phyloP scores from a whole-genome alignment of 192 early-diverging fungal genomes.

The Obelidium mucronatum region DNA sequence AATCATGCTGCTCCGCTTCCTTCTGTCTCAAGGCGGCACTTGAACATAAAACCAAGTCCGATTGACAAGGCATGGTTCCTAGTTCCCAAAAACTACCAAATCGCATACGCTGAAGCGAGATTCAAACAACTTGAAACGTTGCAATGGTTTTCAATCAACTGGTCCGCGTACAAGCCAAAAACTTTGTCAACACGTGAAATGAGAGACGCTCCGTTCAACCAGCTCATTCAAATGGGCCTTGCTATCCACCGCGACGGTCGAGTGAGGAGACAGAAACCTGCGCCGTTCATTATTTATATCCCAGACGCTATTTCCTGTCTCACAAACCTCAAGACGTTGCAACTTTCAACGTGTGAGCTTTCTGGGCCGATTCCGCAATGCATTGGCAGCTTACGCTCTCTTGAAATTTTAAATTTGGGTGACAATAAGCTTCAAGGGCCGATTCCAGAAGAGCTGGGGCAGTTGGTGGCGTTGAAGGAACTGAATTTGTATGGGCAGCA shows the following conservation, averaged over 20 bases:
- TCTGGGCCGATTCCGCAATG: not conserved
- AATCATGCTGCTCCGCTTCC: not conserved
- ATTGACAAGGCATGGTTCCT: slow-evolving; percentile 5
- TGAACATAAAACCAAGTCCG: not conserved
- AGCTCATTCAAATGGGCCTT: slow-evolving; percentile 11
- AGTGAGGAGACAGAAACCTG: not conserved
- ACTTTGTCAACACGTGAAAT: not conserved
- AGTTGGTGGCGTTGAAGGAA: not conserved
- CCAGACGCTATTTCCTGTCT: not conserved
- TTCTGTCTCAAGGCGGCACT: not conserved
- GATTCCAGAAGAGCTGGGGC: not conserved
- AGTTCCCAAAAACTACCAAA: not conserved
- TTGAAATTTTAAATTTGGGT: not conserved
- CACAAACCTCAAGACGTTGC: not conserved
- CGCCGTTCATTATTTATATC: not conserved
- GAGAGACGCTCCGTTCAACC: not conserved
- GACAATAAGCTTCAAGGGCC: not conserved
- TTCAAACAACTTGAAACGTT: not conserved
- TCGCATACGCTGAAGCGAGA: not conserved
- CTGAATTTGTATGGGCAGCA: not conserved
- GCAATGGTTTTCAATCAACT: not conserved
- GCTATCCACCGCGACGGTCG: not conserved
- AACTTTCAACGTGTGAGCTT: not conserved
- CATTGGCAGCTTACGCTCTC: not conserved
- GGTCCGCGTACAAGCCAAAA: not conserved